Base-by-base conservation (phyloP, 331 rosid genomes). In the Spiraea crenata region DNA sequence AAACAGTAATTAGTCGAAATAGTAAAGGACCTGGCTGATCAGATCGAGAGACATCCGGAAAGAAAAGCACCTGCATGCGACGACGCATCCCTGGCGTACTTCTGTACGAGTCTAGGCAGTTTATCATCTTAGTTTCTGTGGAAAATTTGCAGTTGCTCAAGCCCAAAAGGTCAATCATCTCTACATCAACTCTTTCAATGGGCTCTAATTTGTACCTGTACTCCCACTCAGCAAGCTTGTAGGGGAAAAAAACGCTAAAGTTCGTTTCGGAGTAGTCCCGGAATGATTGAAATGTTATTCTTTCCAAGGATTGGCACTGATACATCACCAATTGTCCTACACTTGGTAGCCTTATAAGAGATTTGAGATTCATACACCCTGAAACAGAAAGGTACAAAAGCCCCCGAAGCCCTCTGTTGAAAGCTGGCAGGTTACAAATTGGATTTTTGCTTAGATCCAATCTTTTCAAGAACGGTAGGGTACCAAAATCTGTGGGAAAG, bases 401-500 rank as follows among this genome's bases (percentile, higher is more conserved):
- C 66, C 49, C 13, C 8, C 0, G 2, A n/a, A 61, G 3, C 16
- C 35, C 15, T 17, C 9, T 40, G 14, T 39, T 2, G 66, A 13
- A 62, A 3, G 39, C 49, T n/a, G 48, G 66, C 9, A 40, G 48
- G 48, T 34, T 2, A 40, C 12, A 39, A 4, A 61, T 2, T 61
- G 48, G 31, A 61, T 61, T 61, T 0, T 5, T 0, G 7, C 35
- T n/a, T 4, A 61, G 8, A 10, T 61, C 48, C 0, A 61, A 16
- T 2, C 4, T n/a, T 38, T 17, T 3, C 7, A 61, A n/a, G 0
- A 15, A 16, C 1, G 47, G 17, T n/a, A 39, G 35, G 6, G 39
- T 17, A 61, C 48, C 48, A 40, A 61, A 61, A 61, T 39, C 48
- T 4, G 31, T n/a, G 9, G 66, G 66, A 40, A 61, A 61, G 40